A percentile compares a stretch with the other conserved stretches of the same genome.
Evolutionary conservation across 352 stramenopile genomes (phyloP).

Genomic region (Phytophthora quininea): DNA sequence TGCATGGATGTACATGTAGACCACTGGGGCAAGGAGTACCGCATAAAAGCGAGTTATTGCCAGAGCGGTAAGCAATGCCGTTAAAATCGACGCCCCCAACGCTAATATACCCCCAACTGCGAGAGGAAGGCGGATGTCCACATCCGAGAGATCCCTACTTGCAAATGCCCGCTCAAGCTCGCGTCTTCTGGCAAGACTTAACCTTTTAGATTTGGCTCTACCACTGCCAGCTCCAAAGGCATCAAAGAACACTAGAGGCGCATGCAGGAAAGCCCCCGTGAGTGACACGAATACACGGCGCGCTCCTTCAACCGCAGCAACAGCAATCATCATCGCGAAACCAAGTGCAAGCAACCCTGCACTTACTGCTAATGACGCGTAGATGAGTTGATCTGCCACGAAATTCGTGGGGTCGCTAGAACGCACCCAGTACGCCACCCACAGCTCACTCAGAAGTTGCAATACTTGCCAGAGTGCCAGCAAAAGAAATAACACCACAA

Average conservation of each 20-base stretch:
- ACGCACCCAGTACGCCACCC: slow-evolving; percentile 91
- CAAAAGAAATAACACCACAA: slow-evolving; percentile 50
- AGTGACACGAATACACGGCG: slow-evolving; percentile 88
- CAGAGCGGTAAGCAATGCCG: slow-evolving; percentile 83
- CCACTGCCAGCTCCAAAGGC: slow-evolving; percentile 68
- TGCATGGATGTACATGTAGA: slow-evolving; percentile 82
- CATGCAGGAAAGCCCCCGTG: slow-evolving; percentile 82
- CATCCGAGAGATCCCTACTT: slow-evolving; percentile 91
- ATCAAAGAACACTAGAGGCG: slow-evolving; percentile 95
- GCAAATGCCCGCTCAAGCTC: slow-evolving; percentile 83
- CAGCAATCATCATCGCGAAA: slow-evolving; percentile 62
- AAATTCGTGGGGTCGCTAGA: slow-evolving; percentile 69
- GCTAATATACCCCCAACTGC: slow-evolving; percentile 66
- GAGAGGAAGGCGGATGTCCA: slow-evolving; percentile 90
- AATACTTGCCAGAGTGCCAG: slow-evolving; percentile 89
- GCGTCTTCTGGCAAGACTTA: slow-evolving; percentile 34
- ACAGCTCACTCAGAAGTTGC: slow-evolving; percentile 90
- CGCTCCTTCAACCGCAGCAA: slow-evolving; percentile 59
- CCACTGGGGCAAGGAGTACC: slow-evolving; percentile 83
- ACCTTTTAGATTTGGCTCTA: slow-evolving; percentile 30
- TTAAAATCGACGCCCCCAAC: slow-evolving; percentile 82
- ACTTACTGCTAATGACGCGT: slow-evolving; percentile 56
- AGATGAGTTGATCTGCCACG: slow-evolving; percentile 69
- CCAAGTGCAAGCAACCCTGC: slow-evolving; percentile 61
- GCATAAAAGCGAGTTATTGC: slow-evolving; percentile 82